Conservation (phyloP, 2,329 filamentous ascomycete species). For the Fusarium clavum region DNA sequence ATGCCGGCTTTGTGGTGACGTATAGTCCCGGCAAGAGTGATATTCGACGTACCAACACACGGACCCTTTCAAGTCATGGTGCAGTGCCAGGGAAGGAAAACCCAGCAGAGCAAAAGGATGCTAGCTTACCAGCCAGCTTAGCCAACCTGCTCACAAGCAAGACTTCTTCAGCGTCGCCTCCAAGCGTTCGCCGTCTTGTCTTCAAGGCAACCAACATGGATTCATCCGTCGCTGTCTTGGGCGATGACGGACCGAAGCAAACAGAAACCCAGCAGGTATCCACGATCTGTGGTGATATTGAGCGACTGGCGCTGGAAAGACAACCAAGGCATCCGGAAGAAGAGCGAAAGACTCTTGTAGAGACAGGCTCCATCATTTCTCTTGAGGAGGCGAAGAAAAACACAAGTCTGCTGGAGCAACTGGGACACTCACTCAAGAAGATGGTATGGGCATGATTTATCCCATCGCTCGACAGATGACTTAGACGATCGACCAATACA, state of each 20-base stretch:
- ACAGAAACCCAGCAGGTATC: slow-evolving; percentile 68
- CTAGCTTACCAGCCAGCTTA: slow-evolving; percentile 51
- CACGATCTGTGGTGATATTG: slow-evolving; percentile 80
- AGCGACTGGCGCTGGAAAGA: slow-evolving; percentile 69
- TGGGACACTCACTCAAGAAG: slow-evolving; percentile 92
- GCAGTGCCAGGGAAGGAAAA: slow-evolving; percentile 47
- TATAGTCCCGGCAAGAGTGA: slow-evolving; percentile 80
- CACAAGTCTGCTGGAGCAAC: slow-evolving; percentile 85
- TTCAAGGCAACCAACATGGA: slow-evolving; percentile 54
- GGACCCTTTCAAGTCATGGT: slow-evolving; percentile 73
- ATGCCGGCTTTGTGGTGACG: slow-evolving; percentile 84
- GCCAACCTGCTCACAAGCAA: slow-evolving; percentile 58
- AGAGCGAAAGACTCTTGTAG: slow-evolving; percentile 61
- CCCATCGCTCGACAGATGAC: slow-evolving; percentile 24
- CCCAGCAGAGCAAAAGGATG: slow-evolving; percentile 35
- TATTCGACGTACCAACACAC: slow-evolving; percentile 83
- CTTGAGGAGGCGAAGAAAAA: slow-evolving; percentile 86
- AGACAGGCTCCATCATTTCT: slow-evolving; percentile 79
- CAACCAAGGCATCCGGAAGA: slow-evolving; percentile 57
- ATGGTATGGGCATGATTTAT: slow-evolving; percentile 78
- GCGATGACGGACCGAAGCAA: slow-evolving; percentile 56
- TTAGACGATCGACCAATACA: slow-evolving; percentile 13
- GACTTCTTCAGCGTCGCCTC: slow-evolving; percentile 30
- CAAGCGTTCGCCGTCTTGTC: slow-evolving; percentile 26
- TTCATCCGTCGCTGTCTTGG: slow-evolving; percentile 66